Evolutionary conservation across 495 filamentous ascomycete genomes (phyloP).

Genomic region (Darksidea phi): DNA sequence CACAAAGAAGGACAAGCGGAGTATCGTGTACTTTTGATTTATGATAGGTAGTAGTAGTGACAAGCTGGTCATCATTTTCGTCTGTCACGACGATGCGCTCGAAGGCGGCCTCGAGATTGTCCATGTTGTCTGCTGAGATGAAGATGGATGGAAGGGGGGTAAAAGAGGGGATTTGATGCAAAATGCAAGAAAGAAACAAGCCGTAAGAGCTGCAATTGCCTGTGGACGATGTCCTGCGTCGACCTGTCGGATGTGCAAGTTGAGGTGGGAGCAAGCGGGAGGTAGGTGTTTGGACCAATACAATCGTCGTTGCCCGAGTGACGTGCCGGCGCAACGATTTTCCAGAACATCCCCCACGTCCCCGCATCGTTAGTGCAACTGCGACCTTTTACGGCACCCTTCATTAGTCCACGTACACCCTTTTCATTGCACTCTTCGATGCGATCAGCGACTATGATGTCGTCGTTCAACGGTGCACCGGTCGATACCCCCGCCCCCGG

Average conservation of each 20-base stretch:
- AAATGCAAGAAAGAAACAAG: constrained; percentile 17
- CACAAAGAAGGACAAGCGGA: constrained; percentile 4
- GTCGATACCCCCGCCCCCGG: constrained; percentile 26
- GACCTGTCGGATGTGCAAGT: background rate
- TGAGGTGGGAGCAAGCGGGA: background rate
- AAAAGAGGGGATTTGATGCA: constrained; percentile 21
- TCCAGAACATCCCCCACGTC: constrained; percentile 7
- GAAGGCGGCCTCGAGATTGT: constrained; percentile 44
- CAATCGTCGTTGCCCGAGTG: constrained; percentile 16
- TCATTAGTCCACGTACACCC: constrained; percentile 23
- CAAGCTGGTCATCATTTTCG: constrained; percentile 43
- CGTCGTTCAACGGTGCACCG: constrained; percentile 25
- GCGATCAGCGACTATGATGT: constrained; percentile 14
- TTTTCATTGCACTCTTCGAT: background rate
- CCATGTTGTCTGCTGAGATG: constrained; percentile 31
- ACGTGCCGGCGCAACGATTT: background rate
- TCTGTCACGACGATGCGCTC: constrained; percentile 45
- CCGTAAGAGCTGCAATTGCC: constrained; percentile 10
- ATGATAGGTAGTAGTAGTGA: constrained; percentile 35
- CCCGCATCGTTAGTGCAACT: constrained; percentile 1
- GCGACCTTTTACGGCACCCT: constrained; percentile 1
- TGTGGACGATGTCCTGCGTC: constrained; percentile 14
- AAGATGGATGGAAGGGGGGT: constrained; percentile 13
- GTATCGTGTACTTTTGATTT: constrained; percentile 42
- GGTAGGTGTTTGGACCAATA: constrained; percentile 2